phyloP scores from a whole-genome alignment of 768 basidiomycete genomes.

The Coprinopsis strossmayeri region DNA sequence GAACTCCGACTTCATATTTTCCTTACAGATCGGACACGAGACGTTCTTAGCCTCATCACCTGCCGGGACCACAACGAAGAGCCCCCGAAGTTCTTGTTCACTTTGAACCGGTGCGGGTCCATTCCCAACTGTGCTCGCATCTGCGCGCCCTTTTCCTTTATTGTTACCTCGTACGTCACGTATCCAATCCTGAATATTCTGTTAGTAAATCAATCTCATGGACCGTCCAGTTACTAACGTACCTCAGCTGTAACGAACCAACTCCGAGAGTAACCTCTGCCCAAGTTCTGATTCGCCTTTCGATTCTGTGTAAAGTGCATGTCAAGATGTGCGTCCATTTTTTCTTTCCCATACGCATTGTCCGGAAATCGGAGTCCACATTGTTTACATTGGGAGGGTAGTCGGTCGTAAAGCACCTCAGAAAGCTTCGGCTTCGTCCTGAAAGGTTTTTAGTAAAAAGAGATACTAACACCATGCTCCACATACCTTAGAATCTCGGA shows the following conservation, averaged over 20 bases:
- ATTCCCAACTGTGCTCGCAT: conserved; percentile 45
- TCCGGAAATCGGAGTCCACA: conserved; percentile 87
- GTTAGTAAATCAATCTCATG: conserved; percentile 12
- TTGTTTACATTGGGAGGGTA: conserved; percentile 85
- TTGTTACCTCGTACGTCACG: conserved; percentile 52
- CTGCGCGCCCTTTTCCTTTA: conserved; percentile 66
- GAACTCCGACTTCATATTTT: conserved; percentile 85
- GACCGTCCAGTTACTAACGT: conserved; percentile 21
- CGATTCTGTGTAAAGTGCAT: conserved; percentile 95
- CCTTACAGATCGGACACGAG: conserved; percentile 96
- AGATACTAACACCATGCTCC: background rate
- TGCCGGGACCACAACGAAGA: conserved; percentile 84
- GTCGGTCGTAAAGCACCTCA: conserved; percentile 65
- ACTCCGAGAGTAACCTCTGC: conserved; percentile 81
- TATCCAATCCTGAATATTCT: conserved; percentile 72
- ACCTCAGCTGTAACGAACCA: conserved; percentile 88
- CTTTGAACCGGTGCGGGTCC: conserved; percentile 58
- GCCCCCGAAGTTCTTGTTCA: conserved; percentile 68
- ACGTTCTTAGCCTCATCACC: conserved; percentile 79
- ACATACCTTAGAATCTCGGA: conserved; percentile 69
- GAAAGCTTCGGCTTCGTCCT: conserved; percentile 58
- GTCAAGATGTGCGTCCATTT: conserved; percentile 85
- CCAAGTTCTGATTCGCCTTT: conserved; percentile 69
- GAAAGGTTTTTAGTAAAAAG: conserved; percentile 7
- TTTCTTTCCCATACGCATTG: conserved; percentile 61